A percentile compares a stretch with the other conserved stretches of the same genome.
Evolutionary conservation across 2,329 filamentous ascomycete species (phyloP).

Genomic region (Orbilia brochopaga): DNA sequence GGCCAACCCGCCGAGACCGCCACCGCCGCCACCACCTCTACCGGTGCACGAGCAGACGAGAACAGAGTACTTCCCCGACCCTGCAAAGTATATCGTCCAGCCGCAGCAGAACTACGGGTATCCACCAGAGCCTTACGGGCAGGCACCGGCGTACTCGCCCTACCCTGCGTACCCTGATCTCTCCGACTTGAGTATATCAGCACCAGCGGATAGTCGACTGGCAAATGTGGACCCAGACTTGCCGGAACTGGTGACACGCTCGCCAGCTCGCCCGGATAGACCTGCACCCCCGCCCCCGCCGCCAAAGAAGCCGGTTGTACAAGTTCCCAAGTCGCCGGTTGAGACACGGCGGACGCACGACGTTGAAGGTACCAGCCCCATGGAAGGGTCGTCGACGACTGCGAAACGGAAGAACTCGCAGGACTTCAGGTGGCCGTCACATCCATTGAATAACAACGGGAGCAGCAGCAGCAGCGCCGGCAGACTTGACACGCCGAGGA

Average conservation of each 20-base stretch:
- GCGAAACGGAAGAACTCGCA: conserved; percentile 24
- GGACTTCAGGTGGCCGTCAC: conserved; percentile 42
- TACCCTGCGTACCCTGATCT: conserved; percentile 38
- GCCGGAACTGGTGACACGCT: no score
- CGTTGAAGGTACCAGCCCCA: background rate
- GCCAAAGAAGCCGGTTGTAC: conserved; percentile 36
- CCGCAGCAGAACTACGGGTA: conserved; percentile 32
- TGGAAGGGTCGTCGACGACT: conserved; percentile 6
- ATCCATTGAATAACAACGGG: conserved; percentile 20
- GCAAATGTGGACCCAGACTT: conserved; percentile 2
- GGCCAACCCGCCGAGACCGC: conserved; percentile 22
- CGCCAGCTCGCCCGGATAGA: conserved; percentile 17
- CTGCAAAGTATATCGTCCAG: conserved; percentile 31
- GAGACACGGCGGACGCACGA: conserved; percentile 11
- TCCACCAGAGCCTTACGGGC: conserved; percentile 20
- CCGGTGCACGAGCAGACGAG: background rate
- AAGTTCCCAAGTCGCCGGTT: conserved; percentile 12
- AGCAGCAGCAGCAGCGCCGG: background rate
- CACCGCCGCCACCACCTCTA: conserved; percentile 27
- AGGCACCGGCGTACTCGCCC: conserved; percentile 30
- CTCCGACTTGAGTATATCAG: conserved; percentile 31
- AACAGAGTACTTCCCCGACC: conserved; percentile 44
- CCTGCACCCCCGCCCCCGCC: conserved; percentile 26
- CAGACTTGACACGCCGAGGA: conserved; percentile 21
- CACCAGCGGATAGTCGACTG: conserved; percentile 4